Evolutionary conservation across 2,329 filamentous ascomycete genomes (phyloP).

Genomic region (Cordyceps cicadae): DNA sequence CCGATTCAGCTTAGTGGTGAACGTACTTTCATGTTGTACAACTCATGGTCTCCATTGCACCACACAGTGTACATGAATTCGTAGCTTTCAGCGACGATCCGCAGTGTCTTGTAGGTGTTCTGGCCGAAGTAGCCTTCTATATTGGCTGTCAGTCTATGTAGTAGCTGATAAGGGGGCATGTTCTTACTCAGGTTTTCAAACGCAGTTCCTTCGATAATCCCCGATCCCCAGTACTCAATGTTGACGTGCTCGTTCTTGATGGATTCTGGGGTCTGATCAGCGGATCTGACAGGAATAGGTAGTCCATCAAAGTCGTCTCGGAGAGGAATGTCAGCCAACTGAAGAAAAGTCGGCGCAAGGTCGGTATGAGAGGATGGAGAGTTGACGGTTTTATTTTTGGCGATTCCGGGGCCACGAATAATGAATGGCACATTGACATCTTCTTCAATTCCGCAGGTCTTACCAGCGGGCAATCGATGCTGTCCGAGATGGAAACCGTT

Average conservation of each 20-base stretch:
- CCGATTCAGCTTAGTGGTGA: background rate
- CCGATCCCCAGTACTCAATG: conserved; percentile 43
- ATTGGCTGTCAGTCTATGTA: conserved; percentile 18
- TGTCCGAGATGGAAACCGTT: conserved; percentile 48
- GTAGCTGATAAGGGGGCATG: too few species aligned
- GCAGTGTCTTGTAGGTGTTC: conserved; percentile 47
- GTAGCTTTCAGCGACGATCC: conserved; percentile 37
- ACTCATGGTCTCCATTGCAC: conserved; percentile 40
- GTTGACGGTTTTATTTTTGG: conserved; percentile 26
- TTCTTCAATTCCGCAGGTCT: conserved; percentile 41
- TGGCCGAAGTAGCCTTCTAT: conserved; percentile 15
- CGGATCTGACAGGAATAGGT: conserved; percentile 30
- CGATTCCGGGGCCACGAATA: conserved; percentile 40
- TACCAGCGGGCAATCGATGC: conserved; percentile 43
- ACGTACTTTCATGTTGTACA: conserved; percentile 42
- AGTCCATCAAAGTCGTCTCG: conserved; percentile 43
- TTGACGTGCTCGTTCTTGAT: conserved; percentile 39
- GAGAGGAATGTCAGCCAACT: conserved; percentile 24
- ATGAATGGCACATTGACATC: conserved; percentile 45
- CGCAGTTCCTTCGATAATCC: conserved; percentile 15
- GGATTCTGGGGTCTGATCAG: background rate
- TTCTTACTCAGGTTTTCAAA: conserved; percentile 15
- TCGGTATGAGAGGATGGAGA: conserved; percentile 44
- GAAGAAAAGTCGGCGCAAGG: conserved; percentile 45
- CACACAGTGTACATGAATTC: conserved; percentile 48